Evolutionary conservation across 306 rosid genomes (phyloP).

Genomic region (Quercus suber): DNA sequence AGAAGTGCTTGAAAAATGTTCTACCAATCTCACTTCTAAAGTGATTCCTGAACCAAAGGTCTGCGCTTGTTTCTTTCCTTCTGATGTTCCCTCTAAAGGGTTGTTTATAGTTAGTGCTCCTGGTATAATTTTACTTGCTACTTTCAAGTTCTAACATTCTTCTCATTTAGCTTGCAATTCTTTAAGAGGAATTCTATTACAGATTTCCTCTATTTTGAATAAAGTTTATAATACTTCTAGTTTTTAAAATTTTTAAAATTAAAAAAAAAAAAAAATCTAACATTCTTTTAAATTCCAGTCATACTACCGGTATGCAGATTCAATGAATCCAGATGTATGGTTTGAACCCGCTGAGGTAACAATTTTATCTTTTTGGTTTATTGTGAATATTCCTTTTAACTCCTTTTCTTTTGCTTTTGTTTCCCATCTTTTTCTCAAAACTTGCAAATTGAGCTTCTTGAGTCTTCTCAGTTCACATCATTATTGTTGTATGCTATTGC

Average conservation of each 20-base stretch:
- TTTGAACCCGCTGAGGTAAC: slow-evolving; percentile 82
- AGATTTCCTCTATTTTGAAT: no score
- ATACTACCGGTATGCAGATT: slow-evolving; percentile 67
- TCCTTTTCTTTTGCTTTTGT: not conserved
- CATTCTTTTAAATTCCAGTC: slow-evolving; percentile 43
- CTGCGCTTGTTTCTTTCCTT: slow-evolving; percentile 9
- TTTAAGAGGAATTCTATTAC: no score
- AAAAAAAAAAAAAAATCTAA: not conserved
- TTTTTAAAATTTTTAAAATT: no score
- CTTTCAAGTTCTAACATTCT: slow-evolving; percentile 14
- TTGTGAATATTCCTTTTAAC: not conserved
- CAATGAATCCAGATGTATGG: slow-evolving; percentile 88
- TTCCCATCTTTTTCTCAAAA: not conserved
- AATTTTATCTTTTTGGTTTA: slow-evolving; percentile 13
- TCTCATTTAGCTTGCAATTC: not conserved
- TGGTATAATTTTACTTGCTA: slow-evolving; percentile 5
- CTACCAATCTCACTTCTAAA: slow-evolving; percentile 67
- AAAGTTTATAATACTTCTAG: no score
- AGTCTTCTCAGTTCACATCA: not conserved
- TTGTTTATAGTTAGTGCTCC: not conserved
- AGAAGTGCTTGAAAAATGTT: slow-evolving; percentile 70
- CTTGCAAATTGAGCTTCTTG: not conserved
- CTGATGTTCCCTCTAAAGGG: not conserved
- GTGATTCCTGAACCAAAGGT: slow-evolving; percentile 89
- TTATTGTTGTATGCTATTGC: no score